These are phyloP conservation scores for Leccinum arenicola DNA, from an alignment of 768 basidiomycete species.

Conservation along the genomic window DNA sequence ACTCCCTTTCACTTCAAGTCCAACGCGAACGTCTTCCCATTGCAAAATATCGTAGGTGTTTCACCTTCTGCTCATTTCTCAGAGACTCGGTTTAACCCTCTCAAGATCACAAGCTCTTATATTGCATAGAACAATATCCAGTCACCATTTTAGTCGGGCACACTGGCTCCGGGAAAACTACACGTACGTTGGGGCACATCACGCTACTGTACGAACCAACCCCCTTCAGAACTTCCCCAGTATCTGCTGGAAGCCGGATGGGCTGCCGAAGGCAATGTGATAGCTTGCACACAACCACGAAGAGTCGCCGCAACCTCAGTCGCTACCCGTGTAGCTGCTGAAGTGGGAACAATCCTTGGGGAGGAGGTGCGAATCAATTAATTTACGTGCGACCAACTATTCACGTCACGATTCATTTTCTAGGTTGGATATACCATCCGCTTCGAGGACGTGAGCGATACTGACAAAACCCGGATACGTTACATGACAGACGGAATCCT, in stretches of 20 bases:
- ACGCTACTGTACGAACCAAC: constrained; percentile 1
- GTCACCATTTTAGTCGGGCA: constrained; percentile 90
- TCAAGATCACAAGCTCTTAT: constrained; percentile 74
- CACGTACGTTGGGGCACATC: constrained; percentile 56
- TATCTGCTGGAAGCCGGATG: constrained; percentile 93
- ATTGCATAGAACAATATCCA: constrained; percentile 79
- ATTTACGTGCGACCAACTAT: not conserved
- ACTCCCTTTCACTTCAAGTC: constrained; percentile 60
- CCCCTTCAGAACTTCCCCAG: constrained; percentile 81
- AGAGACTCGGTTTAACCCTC: not conserved
- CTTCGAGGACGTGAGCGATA: constrained; percentile 90
- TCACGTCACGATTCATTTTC: constrained; percentile 5
- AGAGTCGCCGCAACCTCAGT: constrained; percentile 96
- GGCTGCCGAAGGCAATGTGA: constrained; percentile 77
- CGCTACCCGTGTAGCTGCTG: constrained; percentile 85
- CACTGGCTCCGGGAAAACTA: constrained; percentile 97
- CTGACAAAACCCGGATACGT: constrained; percentile 81
- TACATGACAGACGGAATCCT: constrained; percentile 99
- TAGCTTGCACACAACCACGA: constrained; percentile 91
- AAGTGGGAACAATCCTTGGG: constrained; percentile 84
- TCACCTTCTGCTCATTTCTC: constrained; percentile 6
- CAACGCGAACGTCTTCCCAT: constrained; percentile 88
- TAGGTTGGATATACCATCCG: constrained; percentile 98
- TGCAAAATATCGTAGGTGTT: constrained; percentile 69
- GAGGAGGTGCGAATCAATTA: constrained; percentile 59